Percentiles rank a stretch among this genome's conserved stretches.
Conservation (phyloP, 1,284 basidiomycete genomes). For the Pseudozyma sp. region DNA sequence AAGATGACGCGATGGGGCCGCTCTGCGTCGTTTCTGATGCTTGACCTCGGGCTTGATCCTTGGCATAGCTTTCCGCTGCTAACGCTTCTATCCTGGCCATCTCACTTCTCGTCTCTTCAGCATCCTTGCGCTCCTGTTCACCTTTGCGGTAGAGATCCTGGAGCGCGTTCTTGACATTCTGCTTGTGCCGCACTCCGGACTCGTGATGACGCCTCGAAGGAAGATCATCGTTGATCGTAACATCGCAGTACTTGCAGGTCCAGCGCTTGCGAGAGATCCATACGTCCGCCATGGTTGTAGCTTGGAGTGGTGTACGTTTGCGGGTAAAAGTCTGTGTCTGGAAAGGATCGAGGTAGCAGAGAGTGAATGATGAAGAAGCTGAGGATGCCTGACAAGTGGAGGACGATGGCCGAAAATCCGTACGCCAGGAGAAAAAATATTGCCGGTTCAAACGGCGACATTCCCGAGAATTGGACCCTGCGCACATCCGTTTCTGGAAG, state of each 20-base stretch:
- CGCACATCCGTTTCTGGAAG: constrained; percentile 2
- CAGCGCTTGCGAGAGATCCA: constrained; percentile 65
- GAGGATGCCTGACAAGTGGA: neutral
- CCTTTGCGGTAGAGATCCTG: constrained; percentile 92
- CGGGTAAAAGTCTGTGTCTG: neutral
- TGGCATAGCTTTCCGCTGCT: constrained; percentile 46
- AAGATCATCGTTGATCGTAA: constrained; percentile 63
- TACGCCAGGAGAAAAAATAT: constrained; percentile 11
- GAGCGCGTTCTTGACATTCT: constrained; percentile 91
- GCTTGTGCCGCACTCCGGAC: constrained; percentile 90
- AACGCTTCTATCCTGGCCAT: constrained; percentile 87
- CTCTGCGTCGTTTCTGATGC: constrained; percentile 1
- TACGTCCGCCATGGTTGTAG: constrained; percentile 58
- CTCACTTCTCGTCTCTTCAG: constrained; percentile 84
- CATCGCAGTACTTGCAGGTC: constrained; percentile 68
- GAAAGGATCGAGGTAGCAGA: too few relatives aligned
- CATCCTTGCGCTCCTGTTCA: constrained; percentile 85
- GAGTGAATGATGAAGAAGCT: neutral
- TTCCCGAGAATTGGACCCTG: constrained; percentile 23
- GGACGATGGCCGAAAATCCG: neutral
- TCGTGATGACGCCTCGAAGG: constrained; percentile 90
- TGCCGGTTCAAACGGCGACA: constrained; percentile 11
- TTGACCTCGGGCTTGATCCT: constrained; percentile 52
- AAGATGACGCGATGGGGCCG: neutral
- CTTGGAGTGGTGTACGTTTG: neutral